These are phyloP conservation scores for Persicaria maculosa DNA, from an alignment of 148 eudicot species.

Conservation along the genomic window DNA sequence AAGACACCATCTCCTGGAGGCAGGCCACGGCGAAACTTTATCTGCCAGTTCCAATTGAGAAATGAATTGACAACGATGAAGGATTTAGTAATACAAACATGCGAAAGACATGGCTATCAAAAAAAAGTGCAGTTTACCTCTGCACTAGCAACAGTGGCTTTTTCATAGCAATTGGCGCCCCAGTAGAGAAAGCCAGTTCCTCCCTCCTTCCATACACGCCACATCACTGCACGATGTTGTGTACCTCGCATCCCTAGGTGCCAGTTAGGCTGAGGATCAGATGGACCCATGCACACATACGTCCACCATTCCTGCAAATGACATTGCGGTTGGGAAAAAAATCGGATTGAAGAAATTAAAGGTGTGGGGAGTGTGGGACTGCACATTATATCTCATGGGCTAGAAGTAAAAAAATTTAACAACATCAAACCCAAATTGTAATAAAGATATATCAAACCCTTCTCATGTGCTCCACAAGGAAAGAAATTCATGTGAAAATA, in stretches of 20 bases:
- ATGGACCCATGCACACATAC: constrained; percentile 97
- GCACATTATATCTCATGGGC: background rate
- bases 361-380: background rate
- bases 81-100: background rate
- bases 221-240: constrained; percentile 99
- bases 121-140: constrained; percentile 42
- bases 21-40: constrained; percentile 91
- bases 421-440: background rate
- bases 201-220: constrained; percentile 99
- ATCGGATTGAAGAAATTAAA: background rate
- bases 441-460: background rate
- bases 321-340: background rate
- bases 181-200: constrained; percentile 97
- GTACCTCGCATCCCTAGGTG: constrained; percentile 98
- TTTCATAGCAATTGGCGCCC: constrained; percentile 99
- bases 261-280: constrained; percentile 99
- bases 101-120: background rate
- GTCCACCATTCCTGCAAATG: constrained; percentile 95
- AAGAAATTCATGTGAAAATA: background rate
- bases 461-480: background rate
- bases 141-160: constrained; percentile 84
- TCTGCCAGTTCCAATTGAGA: constrained; percentile 29
- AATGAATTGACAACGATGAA: background rate
- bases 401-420: background rate
- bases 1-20: constrained; percentile 99